A percentile compares a stretch with the other conserved stretches of the same genome.
Evolutionary conservation across 345 rosid species (phyloP).

Genomic region (Aquilaria yunnanensis): DNA sequence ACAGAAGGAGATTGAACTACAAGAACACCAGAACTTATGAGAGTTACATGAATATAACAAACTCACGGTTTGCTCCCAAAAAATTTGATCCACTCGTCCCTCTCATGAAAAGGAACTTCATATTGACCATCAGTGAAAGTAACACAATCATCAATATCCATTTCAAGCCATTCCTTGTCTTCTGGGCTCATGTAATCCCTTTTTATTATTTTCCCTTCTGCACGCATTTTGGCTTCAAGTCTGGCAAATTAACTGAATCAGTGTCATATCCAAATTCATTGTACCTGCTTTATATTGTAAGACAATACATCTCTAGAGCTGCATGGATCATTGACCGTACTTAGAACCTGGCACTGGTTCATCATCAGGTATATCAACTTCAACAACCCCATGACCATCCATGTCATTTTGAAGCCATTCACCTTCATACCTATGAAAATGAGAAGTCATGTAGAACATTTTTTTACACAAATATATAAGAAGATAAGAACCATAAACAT

Average conservation of each 20-base stretch:
- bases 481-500: too few relatives aligned
- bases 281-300: neutral
- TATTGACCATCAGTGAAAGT: constrained; percentile 37
- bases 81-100: constrained; percentile 60
- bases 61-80: constrained; percentile 87
- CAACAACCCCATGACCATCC: constrained; percentile 92
- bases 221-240: constrained; percentile 92
- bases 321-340: constrained; percentile 35
- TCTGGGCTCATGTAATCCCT: constrained; percentile 82
- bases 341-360: constrained; percentile 92
- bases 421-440: constrained; percentile 74
- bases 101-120: constrained; percentile 73
- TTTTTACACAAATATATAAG: too few relatives aligned
- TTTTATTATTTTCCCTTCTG: constrained; percentile 71
- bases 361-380: constrained; percentile 85
- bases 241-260: constrained; percentile 26
- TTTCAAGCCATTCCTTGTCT: constrained; percentile 89
- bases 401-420: constrained; percentile 86
- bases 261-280: constrained; percentile 7
- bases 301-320: constrained; percentile 1
- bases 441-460: neutral
- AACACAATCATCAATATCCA: constrained; percentile 83
- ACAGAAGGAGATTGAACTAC: too few relatives aligned
- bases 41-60: neutral
- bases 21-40: too few relatives aligned